Conservation (phyloP, 2,329 filamentous ascomycete genomes). For the Ophiostoma angusticollis region DNA sequence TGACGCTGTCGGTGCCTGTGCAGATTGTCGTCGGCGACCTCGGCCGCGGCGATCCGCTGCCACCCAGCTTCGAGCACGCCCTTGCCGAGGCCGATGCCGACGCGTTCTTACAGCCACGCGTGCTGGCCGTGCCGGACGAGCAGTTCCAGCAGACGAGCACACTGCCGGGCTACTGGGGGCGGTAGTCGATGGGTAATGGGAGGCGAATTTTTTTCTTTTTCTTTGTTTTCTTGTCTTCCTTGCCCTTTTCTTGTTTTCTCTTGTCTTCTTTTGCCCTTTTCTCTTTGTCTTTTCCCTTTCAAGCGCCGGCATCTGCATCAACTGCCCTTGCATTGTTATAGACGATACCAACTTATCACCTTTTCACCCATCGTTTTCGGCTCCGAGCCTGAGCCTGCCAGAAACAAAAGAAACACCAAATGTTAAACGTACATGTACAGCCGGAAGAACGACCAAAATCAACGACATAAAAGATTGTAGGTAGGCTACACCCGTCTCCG, state of each 20-base stretch:
- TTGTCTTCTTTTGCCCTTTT: neutral
- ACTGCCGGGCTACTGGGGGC: constrained; percentile 18
- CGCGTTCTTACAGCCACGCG: constrained; percentile 28
- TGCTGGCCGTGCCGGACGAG: constrained; percentile 23
- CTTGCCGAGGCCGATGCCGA: constrained; percentile 34
- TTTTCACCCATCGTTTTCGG: neutral
- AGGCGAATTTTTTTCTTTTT: neutral
- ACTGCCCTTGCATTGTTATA: constrained; percentile 5
- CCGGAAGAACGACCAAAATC: too few relatives aligned
- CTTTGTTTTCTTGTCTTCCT: neutral
- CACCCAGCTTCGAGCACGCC: constrained; percentile 38
- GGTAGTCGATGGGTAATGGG: too few relatives aligned
- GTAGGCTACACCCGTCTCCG: too few relatives aligned
- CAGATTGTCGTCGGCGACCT: constrained; percentile 8
- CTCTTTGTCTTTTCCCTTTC: constrained; percentile 1
- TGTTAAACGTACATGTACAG: too few relatives aligned
- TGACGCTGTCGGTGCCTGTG: constrained; percentile 10
- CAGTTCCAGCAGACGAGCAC: constrained; percentile 15
- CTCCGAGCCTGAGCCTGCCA: too few relatives aligned
- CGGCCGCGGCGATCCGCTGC: constrained; percentile 7
- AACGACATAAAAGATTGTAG: too few relatives aligned
- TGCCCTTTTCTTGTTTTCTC: neutral
- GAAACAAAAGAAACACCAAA: too few relatives aligned
- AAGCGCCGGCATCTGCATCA: too few relatives aligned
- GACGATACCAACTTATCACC: neutral